Percentiles rank a stretch among this genome's conserved stretches.
Evolutionary conservation across 225 moss, liverwort and hornwort species (phyloP).

Genomic region (Takakia lepidozioides): DNA sequence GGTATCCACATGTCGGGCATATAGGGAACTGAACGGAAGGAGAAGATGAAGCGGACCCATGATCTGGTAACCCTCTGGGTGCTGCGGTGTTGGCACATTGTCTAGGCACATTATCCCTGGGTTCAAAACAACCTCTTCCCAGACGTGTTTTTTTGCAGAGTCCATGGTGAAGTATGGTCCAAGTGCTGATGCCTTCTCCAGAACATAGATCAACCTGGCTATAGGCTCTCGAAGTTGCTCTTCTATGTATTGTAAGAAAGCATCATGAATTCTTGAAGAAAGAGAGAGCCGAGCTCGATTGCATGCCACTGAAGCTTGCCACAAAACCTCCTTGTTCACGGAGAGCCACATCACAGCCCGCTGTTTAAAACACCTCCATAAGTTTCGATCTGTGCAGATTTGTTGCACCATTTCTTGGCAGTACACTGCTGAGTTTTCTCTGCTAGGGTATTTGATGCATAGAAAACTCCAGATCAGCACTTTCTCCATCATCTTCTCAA

Average conservation of each 20-base stretch:
- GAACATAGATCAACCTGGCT: constrained; percentile 40
- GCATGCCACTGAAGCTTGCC: constrained; percentile 59
- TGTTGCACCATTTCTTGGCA: constrained; percentile 43
- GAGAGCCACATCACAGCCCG: constrained; percentile 31
- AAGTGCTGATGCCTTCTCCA: constrained; percentile 40
- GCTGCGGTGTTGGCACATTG: constrained; percentile 34
- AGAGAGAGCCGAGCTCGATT: constrained; percentile 33
- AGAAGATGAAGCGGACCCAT: constrained; percentile 29
- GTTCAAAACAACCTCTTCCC: constrained; percentile 29
- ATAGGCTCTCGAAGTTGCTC: constrained; percentile 37
- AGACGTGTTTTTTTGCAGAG: constrained; percentile 23
- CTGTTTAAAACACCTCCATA: constrained; percentile 37
- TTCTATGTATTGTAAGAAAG: constrained; percentile 47
- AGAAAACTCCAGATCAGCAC: constrained; percentile 58
- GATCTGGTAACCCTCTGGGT: constrained; percentile 53
- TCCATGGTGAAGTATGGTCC: constrained; percentile 47
- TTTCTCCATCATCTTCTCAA: constrained; percentile 44
- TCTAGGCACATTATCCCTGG: constrained; percentile 22
- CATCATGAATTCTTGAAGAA: constrained; percentile 53
- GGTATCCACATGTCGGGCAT: constrained; percentile 27
- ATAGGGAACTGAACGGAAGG: constrained; percentile 38
- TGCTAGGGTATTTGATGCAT: constrained; percentile 48
- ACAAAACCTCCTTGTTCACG: constrained; percentile 28
- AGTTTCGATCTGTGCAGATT: constrained; percentile 36
- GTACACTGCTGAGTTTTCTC: constrained; percentile 28